Evolutionary conservation across 805 yeast species (phyloP), one percentile per base, ranked within the genome.

Genomic region (Barnettozyma sucrosica): DNA sequence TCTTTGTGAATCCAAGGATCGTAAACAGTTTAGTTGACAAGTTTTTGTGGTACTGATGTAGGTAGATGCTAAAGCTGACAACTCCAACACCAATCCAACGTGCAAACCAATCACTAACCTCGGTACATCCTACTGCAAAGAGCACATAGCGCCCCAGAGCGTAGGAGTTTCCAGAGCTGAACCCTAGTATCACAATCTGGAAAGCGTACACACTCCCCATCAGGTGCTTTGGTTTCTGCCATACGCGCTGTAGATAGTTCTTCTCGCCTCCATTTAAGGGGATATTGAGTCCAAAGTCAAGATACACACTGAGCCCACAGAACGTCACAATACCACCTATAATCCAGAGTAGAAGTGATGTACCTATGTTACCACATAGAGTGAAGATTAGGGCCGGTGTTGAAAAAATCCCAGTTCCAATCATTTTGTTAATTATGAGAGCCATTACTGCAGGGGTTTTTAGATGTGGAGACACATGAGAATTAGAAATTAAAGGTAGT

Each of bases 331-430:
- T 36, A 10, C 85, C 80, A 33, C 88, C 88, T n/a, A 77, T 65
- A 7, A 77, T 57, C 85, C 86, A 82, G 51, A 81, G 62, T 28
- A 78, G 55, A 48, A 81, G 62, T 3, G 80, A 62, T 41, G 74
- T 65, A 11, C 85, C 87, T 6, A 82, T 81, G 10, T 80, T 74
- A 4, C 87, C 86, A 3, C 80, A 65, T 37, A 76, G 64, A 9
- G 67, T 59, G 52, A 75, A 81, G 33, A 83, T 80, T 24, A 83
- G 72, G 4, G 86, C 76, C 1, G 88, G 84, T 4, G 85, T 79
- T 36, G 82, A 72, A 63, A 83, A 83, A 34, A 83, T 80, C 24
- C 89, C 90, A 3, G 89, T 81, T 37, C 90, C 90, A 45, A 83
- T 75, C 78, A 82, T 82, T 55, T 83, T 73, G 63, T 83, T 83